Conservation (phyloP, 768 basidiomycete genomes). For the Russula griseocarnosa region DNA sequence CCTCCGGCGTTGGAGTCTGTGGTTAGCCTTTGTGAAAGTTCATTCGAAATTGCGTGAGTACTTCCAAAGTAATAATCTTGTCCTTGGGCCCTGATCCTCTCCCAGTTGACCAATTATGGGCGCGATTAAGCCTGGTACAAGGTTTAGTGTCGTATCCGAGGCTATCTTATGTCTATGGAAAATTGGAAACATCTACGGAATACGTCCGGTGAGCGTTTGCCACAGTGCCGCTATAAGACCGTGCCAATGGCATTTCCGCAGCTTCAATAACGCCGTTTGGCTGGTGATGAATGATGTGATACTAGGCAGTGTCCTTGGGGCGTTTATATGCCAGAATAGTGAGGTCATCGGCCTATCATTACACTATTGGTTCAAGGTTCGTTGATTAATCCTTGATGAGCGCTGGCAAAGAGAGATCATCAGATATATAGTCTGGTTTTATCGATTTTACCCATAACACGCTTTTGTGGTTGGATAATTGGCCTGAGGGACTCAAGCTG, state of each 20-base stretch:
- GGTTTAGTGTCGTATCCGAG: slow-evolving; percentile 21
- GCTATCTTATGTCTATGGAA: slow-evolving; percentile 26
- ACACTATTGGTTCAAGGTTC: slow-evolving; percentile 16
- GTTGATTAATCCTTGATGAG: neutral
- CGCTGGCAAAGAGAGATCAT: neutral
- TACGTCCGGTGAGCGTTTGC: slow-evolving; percentile 26
- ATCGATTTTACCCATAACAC: slow-evolving; percentile 48
- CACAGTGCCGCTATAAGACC: neutral
- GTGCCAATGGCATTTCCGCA: slow-evolving; percentile 32
- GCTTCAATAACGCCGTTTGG: slow-evolving; percentile 93
- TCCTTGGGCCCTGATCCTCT: slow-evolving; percentile 4
- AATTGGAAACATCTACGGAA: slow-evolving; percentile 27
- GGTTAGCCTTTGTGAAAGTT: slow-evolving; percentile 1
- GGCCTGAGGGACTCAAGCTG: slow-evolving; percentile 95
- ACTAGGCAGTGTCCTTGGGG: slow-evolving; percentile 68
- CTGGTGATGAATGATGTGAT: slow-evolving; percentile 86
- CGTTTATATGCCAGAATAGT: slow-evolving; percentile 68
- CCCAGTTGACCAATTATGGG: slow-evolving; percentile 25
- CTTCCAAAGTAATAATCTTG: neutral
- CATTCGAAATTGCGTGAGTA: slow-evolving; percentile 19
- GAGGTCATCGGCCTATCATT: slow-evolving; percentile 42
- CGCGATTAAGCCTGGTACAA: slow-evolving; percentile 17
- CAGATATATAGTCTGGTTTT: slow-evolving; percentile 38
- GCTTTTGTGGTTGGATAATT: slow-evolving; percentile 84
- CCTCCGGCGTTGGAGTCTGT: slow-evolving; percentile 5